These are phyloP conservation scores for Moesziomyces sp. DNA, from an alignment of 1,284 basidiomycete species.

Conservation along the genomic window DNA sequence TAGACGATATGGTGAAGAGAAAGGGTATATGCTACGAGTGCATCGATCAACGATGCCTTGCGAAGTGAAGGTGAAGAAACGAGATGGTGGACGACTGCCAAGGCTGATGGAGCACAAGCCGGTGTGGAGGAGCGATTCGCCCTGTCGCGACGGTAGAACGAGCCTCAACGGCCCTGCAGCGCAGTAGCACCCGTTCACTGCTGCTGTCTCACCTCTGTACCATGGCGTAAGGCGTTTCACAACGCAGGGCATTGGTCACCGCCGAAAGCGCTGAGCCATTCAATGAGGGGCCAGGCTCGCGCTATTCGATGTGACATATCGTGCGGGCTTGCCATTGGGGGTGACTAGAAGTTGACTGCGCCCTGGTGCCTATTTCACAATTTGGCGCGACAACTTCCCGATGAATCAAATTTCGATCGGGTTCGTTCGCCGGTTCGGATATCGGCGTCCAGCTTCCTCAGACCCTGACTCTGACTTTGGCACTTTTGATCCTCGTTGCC, in stretches of 20 bases:
- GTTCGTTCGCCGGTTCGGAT: neutral
- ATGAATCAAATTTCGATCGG: neutral
- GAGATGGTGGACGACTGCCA: neutral
- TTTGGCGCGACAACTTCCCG: neutral
- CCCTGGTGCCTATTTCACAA: neutral
- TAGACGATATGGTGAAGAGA: neutral
- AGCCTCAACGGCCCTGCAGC: neutral
- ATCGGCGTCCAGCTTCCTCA: neutral
- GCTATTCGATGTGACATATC: conserved; percentile 44
- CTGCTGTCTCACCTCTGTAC: neutral
- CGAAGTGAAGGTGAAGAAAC: neutral
- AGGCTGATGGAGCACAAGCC: too few relatives aligned
- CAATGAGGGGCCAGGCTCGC: conserved; percentile 2
- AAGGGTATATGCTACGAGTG: neutral
- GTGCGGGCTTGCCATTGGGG: neutral
- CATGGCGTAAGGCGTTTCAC: neutral
- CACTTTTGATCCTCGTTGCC: neutral
- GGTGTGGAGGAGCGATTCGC: too few relatives aligned
- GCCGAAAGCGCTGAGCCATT: too few relatives aligned
- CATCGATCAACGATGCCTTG: conserved; percentile 31
- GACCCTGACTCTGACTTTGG: neutral
- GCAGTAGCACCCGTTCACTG: too few relatives aligned
- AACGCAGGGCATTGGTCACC: too few relatives aligned
- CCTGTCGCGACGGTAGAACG: neutral
- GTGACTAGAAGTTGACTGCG: conserved; percentile 1